Conservation (phyloP, 1,139 yeast genomes). For the Casaregolazyma lundiana region DNA sequence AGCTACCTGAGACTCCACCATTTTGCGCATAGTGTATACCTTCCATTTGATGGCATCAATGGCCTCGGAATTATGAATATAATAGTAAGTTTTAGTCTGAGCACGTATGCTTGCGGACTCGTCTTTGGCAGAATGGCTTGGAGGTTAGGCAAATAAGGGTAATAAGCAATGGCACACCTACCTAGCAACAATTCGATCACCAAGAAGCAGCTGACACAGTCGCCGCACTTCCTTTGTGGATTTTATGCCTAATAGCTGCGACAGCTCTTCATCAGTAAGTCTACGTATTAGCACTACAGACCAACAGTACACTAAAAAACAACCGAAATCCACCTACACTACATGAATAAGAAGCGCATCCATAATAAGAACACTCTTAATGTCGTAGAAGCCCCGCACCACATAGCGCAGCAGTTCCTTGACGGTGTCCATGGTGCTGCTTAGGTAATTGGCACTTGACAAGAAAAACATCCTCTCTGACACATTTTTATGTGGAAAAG, state of each 20-base stretch:
- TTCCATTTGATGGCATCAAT: slow-evolving; percentile 97
- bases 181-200: slow-evolving; percentile 57
- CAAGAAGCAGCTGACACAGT: slow-evolving; percentile 73
- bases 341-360: slow-evolving; percentile 91
- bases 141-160: slow-evolving; percentile 14
- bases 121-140: slow-evolving; percentile 70
- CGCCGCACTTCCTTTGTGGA: slow-evolving; percentile 75
- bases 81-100: slow-evolving; percentile 73
- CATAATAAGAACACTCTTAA: slow-evolving; percentile 74
- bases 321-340: slow-evolving; percentile 38
- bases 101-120: slow-evolving; percentile 71
- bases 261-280: slow-evolving; percentile 88
- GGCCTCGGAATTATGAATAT: slow-evolving; percentile 85
- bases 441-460: slow-evolving; percentile 2
- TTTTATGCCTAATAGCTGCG: slow-evolving; percentile 73
- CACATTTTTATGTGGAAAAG: slow-evolving; percentile 5
- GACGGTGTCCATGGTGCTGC: slow-evolving; percentile 34
- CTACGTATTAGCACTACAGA: slow-evolving; percentile 11
- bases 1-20: slow-evolving; percentile 74
- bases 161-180: slow-evolving; percentile 11
- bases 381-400: slow-evolving; percentile 80
- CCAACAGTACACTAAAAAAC: neutral
- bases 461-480: neutral
- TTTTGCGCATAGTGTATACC: slow-evolving; percentile 77
- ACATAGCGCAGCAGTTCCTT: slow-evolving; percentile 50